These are phyloP conservation scores for Arthrobotrys pseudoclavata DNA, from an alignment of 2,329 filamentous ascomycete genomes.

Conservation along the genomic window DNA sequence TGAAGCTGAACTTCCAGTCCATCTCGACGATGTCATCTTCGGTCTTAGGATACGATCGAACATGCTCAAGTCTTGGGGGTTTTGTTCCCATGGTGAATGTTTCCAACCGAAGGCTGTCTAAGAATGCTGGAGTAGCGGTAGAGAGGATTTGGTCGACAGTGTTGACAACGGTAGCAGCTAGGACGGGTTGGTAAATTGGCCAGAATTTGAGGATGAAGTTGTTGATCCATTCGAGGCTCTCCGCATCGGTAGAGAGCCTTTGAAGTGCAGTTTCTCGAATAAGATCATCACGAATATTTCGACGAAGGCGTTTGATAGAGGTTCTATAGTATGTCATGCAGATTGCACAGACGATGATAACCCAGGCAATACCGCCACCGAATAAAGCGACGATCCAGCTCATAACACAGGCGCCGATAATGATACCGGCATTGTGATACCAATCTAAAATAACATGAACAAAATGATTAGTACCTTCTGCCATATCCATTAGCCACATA, in stretches of 20 bases:
- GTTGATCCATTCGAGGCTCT: conserved; percentile 99
- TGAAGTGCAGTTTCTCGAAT: conserved; percentile 88
- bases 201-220: conserved; percentile 98
- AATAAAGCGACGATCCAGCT: conserved; percentile 92
- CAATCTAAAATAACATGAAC: conserved; percentile 75
- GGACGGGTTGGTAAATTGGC: conserved; percentile 96
- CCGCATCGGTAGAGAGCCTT: conserved; percentile 87
- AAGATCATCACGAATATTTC: conserved; percentile 96
- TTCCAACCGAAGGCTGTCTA: conserved; percentile 93
- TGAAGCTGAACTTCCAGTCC: conserved; percentile 99
- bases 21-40: conserved; percentile 96
- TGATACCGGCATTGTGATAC: conserved; percentile 97
- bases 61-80: conserved; percentile 94
- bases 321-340: conserved; percentile 98
- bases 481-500: not conserved
- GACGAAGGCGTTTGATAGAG: conserved; percentile 89
- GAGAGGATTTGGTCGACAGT: conserved; percentile 97
- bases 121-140: conserved; percentile 88
- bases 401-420: conserved; percentile 88
- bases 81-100: conserved; percentile 95
- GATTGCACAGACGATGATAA: conserved; percentile 90
- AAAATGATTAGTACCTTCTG: conserved; percentile 5
- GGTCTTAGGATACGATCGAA: conserved; percentile 96
- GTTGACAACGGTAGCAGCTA: conserved; percentile 90
- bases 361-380: conserved; percentile 91